Percentiles rank a stretch among this genome's conserved stretches.
phyloP scores from a whole-genome alignment of 202 grass and related monocot genomes.

The Elaeis oleifera region DNA sequence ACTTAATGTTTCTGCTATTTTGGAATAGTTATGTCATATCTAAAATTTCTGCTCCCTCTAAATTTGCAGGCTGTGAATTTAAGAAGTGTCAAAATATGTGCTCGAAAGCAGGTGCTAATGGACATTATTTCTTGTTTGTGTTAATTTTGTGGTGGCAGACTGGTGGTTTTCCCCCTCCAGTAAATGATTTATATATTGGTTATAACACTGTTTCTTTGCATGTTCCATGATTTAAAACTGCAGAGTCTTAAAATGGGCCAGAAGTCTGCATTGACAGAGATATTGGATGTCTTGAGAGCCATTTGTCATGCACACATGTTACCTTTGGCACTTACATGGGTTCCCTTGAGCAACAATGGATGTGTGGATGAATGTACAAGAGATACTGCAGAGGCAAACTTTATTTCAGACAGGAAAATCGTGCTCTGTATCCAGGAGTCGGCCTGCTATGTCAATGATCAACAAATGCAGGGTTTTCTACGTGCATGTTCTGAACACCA shows the following conservation, averaged over 20 bases:
- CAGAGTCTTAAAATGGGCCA: slow-evolving; percentile 33
- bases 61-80: slow-evolving; percentile 49
- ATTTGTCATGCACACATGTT: slow-evolving; percentile 31
- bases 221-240: not conserved
- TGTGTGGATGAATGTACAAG: not conserved
- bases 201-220: too few species aligned
- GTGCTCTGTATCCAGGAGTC: slow-evolving; percentile 16
- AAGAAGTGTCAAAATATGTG: slow-evolving; percentile 25
- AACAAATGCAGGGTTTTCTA: slow-evolving; percentile 39
- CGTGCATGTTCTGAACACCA: slow-evolving; percentile 90
- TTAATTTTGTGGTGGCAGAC: too few species aligned
- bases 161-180: too few species aligned
- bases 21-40: too few species aligned
- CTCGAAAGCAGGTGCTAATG: slow-evolving; percentile 29
- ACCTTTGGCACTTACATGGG: slow-evolving; percentile 35
- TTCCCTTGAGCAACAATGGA: slow-evolving; percentile 4
- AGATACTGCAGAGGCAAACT: not conserved
- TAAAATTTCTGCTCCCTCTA: too few species aligned
- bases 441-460: slow-evolving; percentile 54
- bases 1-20: too few species aligned
- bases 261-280: slow-evolving; percentile 25
- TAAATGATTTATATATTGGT: too few species aligned
- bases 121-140: too few species aligned
- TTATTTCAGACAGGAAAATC: not conserved
- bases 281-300: slow-evolving; percentile 28